Percentiles rank a stretch among this genome's conserved stretches.
Conservation (phyloP, 306 rosid genomes). For the Dryas drummondii region DNA sequence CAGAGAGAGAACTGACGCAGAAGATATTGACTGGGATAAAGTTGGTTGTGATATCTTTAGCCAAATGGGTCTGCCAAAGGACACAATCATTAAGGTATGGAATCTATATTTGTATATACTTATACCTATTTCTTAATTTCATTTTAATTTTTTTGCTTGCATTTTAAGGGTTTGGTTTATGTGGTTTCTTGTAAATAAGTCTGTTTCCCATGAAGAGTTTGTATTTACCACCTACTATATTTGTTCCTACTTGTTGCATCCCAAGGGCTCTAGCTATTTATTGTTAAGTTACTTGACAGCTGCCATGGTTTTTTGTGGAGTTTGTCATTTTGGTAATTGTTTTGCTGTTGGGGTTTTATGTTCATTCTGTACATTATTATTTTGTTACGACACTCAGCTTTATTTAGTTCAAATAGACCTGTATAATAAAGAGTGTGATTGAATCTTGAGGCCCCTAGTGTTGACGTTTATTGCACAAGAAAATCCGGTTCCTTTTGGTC, state of each 20-base stretch:
- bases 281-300: background rate
- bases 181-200: background rate
- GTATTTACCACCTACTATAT: background rate
- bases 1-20: constrained; percentile 43
- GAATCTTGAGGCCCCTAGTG: background rate
- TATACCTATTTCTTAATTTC: background rate
- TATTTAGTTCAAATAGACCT: background rate
- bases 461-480: background rate
- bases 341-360: background rate
- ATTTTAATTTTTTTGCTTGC: background rate
- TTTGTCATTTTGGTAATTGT: background rate
- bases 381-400: background rate
- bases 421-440: background rate
- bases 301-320: background rate
- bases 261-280: background rate
- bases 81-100: constrained; percentile 66
- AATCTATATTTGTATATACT: background rate
- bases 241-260: background rate
- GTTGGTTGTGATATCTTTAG: constrained; percentile 55
- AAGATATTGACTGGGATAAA: constrained; percentile 60
- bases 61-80: constrained; percentile 57
- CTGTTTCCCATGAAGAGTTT: background rate
- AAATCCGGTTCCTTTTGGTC: background rate
- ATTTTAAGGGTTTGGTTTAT: background rate
- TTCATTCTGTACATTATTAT: background rate